Base-by-base conservation (phyloP, 1,284 basidiomycete species). In the Butyriboletus appendiculatus region DNA sequence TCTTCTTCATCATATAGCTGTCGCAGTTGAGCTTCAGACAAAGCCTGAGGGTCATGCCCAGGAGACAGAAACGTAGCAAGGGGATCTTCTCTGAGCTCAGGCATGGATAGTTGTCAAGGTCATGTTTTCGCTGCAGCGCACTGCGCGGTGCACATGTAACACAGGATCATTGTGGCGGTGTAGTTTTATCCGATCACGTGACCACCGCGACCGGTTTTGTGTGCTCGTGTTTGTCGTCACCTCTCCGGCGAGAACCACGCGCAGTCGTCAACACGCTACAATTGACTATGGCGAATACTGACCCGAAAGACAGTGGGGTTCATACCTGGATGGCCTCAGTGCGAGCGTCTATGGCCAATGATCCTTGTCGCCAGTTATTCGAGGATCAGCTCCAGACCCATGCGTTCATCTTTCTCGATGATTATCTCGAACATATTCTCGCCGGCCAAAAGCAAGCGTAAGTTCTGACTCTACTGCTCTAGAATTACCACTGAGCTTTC, bases 391-490 rank as follows among this genome's bases (percentile, higher is more conserved):
- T 92, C 33, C 85, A 89, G 53, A 80, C 76, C 10, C 82, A 88
- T 55, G 89, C 88, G 2, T 88, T 90, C 65, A 75, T 83, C 58
- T 92, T 90, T 68, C 80, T 92, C 42, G 84, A 90, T 59, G 81
- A 86, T 62, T 92, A 92, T 67, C 74, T 91, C 38, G 83, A 88
- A 62, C 83, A 82, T 62, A 88, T 92, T 55, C 73, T 88, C 37
- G 75, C 78, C 5, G 83, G 84, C 37, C 78, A 80, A 28, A 84
- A 78, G 62, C 79, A 83, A 71, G 86, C 84, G 90, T 89, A 45
- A 50, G 53, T 58, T 34, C 20, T 39, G 35, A 41, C 24, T 51
- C 32, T 40, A 30, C 35, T 20, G 9, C 15, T 32, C 14, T 6
- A 9, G 2, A 20, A 44, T 1, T 28, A n/a, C 55, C 26, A 14